Evolutionary conservation across 1,284 basidiomycete genomes (phyloP).

Genomic region (Puccinia hordei): DNA sequence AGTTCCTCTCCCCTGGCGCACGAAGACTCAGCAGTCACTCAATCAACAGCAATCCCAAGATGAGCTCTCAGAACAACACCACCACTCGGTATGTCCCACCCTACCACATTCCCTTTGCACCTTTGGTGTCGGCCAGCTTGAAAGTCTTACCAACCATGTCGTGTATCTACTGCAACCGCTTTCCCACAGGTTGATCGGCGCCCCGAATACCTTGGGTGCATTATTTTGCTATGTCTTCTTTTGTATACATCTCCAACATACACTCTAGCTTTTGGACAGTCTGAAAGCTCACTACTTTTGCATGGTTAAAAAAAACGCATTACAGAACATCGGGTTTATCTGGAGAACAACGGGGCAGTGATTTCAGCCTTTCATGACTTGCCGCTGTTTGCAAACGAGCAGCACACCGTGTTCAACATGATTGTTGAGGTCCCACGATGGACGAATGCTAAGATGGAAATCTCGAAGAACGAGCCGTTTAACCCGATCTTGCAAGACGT

Average conservation of each 20-base stretch:
- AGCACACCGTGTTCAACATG: slow-evolving; percentile 87
- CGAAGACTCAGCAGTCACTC: background rate
- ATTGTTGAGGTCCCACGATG: slow-evolving; percentile 97
- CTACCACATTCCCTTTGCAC: too few relatives aligned
- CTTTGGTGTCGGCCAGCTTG: background rate
- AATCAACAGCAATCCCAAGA: background rate
- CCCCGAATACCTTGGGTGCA: slow-evolving; percentile 87
- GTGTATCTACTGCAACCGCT: background rate
- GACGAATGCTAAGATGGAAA: slow-evolving; percentile 98
- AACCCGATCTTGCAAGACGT: slow-evolving; percentile 99
- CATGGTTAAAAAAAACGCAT: background rate
- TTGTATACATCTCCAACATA: slow-evolving; percentile 51
- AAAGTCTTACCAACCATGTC: too few relatives aligned
- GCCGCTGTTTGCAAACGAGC: slow-evolving; percentile 87
- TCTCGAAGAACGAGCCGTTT: slow-evolving; percentile 93
- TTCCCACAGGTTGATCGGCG: slow-evolving; percentile 69
- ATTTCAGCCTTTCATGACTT: slow-evolving; percentile 66
- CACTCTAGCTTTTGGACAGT: slow-evolving; percentile 36
- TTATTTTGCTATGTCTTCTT: slow-evolving; percentile 53
- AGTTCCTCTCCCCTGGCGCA: background rate
- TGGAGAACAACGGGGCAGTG: slow-evolving; percentile 24
- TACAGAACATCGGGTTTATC: slow-evolving; percentile 39
- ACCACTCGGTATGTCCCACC: background rate
- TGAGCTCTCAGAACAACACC: slow-evolving; percentile 3
- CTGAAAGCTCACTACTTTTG: background rate